A percentile compares a stretch with the other conserved stretches of the same genome.
phyloP scores from a whole-genome alignment of 2,329 filamentous ascomycete species.

The Cytospora piceae region DNA sequence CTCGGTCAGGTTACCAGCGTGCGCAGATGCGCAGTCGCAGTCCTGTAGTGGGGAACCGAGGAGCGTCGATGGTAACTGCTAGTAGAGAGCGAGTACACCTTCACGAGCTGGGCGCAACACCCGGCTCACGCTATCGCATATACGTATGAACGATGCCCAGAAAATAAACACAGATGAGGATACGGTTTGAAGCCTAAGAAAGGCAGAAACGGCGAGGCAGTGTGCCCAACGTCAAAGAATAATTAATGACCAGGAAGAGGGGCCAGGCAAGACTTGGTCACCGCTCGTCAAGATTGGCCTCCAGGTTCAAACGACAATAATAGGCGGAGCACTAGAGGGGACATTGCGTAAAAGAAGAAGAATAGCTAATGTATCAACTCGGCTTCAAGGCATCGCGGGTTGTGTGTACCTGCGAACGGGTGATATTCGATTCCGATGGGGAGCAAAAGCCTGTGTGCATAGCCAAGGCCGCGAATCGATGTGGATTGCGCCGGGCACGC shows the following conservation, averaged over 20 bases:
- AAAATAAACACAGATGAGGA: conserved; percentile 2
- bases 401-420: conserved; percentile 2
- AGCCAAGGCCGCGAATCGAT: conserved; percentile 11
- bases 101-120: conserved; percentile 25
- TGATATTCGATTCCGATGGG: not conserved
- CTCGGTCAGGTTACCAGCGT: not conserved
- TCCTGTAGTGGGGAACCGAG: not conserved
- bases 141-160: conserved; percentile 6
- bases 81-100: conserved; percentile 16
- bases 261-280: conserved; percentile 17
- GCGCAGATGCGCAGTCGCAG: conserved; percentile 18
- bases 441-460: not conserved
- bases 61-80: conserved; percentile 15
- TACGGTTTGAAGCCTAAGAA: not conserved
- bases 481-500: conserved; percentile 10
- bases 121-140: conserved; percentile 27
- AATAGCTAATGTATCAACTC: not conserved
- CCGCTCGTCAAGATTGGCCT: conserved; percentile 22
- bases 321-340: conserved; percentile 19
- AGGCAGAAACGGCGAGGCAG: conserved; percentile 16
- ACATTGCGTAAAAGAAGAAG: conserved; percentile 26
- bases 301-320: conserved; percentile 21
- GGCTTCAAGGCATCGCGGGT: conserved; percentile 3
- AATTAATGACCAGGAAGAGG: conserved; percentile 15
- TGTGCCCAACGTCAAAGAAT: conserved; percentile 15